These are phyloP conservation scores for Cercospora sesami DNA, from an alignment of 2,329 filamentous ascomycete genomes.

Conservation along the genomic window DNA sequence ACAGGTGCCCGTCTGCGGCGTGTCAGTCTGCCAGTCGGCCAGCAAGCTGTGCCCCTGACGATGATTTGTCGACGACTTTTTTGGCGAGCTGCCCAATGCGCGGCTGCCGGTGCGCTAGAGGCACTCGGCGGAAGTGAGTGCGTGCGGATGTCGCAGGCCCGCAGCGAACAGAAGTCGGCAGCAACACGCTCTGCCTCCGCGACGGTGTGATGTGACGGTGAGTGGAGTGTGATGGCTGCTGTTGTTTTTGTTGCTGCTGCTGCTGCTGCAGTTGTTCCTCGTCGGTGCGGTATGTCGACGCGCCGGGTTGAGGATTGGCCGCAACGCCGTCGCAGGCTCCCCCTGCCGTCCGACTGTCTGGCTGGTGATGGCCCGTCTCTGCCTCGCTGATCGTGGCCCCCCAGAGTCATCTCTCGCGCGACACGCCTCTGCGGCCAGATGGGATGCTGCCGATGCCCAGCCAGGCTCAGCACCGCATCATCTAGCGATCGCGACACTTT, in stretches of 20 bases:
- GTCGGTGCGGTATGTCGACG: background rate
- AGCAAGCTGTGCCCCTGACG: background rate
- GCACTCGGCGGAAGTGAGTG: background rate
- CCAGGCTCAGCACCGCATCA: background rate
- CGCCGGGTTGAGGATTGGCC: background rate
- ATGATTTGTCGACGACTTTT: conserved; percentile 2
- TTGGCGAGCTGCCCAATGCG: conserved; percentile 5
- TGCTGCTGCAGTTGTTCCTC: background rate
- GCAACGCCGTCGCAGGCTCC: background rate
- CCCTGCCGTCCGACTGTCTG: background rate
- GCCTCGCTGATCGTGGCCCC: background rate
- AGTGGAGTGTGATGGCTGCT: background rate
- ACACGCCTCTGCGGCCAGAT: background rate
- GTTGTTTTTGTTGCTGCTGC: background rate
- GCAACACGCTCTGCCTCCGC: background rate
- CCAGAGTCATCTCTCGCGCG: background rate
- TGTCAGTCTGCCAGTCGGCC: background rate
- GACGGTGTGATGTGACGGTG: background rate
- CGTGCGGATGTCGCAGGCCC: background rate
- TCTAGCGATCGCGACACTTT: background rate
- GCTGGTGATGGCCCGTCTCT: background rate
- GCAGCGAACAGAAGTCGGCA: background rate
- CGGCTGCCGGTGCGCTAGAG: background rate
- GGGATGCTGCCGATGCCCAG: background rate
- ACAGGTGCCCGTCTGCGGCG: background rate